A percentile compares a stretch with the other conserved stretches of the same genome.
Evolutionary conservation across 306 rosid species (phyloP).

Genomic region (Cicer chorassanicum): DNA sequence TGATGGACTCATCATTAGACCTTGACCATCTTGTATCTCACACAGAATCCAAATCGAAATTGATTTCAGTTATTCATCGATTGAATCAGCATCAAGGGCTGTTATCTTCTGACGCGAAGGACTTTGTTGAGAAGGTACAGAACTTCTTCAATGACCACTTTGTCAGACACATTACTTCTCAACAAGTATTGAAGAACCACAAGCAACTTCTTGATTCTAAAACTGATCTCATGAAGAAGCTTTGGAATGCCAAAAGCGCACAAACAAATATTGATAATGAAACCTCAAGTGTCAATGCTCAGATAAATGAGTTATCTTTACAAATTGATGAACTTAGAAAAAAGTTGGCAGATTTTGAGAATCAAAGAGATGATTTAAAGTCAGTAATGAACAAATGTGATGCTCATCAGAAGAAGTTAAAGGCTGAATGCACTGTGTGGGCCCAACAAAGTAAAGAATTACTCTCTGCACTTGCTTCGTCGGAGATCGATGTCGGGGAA

Average conservation of each 20-base stretch:
- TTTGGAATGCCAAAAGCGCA: background rate
- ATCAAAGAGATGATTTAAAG: background rate
- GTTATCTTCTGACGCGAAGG: background rate
- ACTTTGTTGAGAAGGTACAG: background rate
- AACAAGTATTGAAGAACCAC: background rate
- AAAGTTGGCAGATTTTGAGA: slow-evolving; percentile 2
- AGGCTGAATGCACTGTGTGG: background rate
- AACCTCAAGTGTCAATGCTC: background rate
- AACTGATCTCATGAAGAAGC: slow-evolving; percentile 9
- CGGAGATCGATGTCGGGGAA: background rate
- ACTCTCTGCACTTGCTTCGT: slow-evolving; percentile 2
- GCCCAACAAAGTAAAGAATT: slow-evolving; percentile 1
- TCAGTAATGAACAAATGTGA: background rate
- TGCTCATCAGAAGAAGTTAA: background rate
- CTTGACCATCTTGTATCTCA: slow-evolving; percentile 14
- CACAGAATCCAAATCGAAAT: background rate
- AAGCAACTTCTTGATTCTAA: background rate
- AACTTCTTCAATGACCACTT: slow-evolving; percentile 5
- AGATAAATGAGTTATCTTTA: background rate
- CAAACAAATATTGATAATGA: background rate
- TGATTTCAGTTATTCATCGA: background rate
- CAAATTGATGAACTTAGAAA: slow-evolving; percentile 4
- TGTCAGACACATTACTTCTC: background rate
- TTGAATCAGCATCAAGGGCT: background rate
- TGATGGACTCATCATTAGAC: slow-evolving; percentile 6